These are phyloP conservation scores for Gynochthodes officinalis DNA, from an alignment of 257 asterid species.

Conservation along the genomic window DNA sequence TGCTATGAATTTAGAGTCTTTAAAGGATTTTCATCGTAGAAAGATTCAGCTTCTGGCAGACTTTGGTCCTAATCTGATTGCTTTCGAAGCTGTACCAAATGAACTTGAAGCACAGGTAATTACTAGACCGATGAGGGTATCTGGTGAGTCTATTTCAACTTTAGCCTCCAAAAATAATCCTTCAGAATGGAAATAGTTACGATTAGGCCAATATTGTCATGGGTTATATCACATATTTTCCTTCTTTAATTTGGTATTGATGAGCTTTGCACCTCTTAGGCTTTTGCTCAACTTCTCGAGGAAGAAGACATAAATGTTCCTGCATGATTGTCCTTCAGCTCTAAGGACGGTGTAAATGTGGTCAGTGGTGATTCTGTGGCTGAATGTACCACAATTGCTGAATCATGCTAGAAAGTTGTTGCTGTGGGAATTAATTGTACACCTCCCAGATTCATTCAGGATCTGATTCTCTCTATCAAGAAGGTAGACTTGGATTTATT, in stretches of 20 bases:
- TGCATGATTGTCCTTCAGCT: slow-evolving; percentile 85
- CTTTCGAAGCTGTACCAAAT: slow-evolving; percentile 90
- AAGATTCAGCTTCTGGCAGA: slow-evolving; percentile 82
- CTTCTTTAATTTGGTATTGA: neutral
- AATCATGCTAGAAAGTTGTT: slow-evolving; percentile 57
- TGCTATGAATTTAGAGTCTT: slow-evolving; percentile 57
- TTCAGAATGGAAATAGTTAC: neutral
- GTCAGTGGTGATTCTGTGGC: slow-evolving; percentile 79
- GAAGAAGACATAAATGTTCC: slow-evolving; percentile 72
- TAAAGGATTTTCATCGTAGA: slow-evolving; percentile 76
- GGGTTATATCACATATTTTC: neutral
- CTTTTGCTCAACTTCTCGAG: slow-evolving; percentile 71
- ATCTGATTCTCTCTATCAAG: slow-evolving; percentile 59
- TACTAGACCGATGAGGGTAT: neutral
- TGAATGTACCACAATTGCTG: slow-evolving; percentile 68
- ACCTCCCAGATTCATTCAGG: slow-evolving; percentile 79
- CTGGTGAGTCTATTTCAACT: neutral
- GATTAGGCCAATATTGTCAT: neutral
- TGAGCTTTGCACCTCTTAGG: slow-evolving; percentile 44
- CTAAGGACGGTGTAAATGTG: slow-evolving; percentile 80
- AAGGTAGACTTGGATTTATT: slow-evolving; percentile 38
- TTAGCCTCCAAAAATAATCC: neutral
- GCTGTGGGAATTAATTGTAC: slow-evolving; percentile 89
- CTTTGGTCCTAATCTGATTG: slow-evolving; percentile 77
- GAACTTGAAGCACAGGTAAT: slow-evolving; percentile 82